A percentile compares a stretch with the other conserved stretches of the same genome.
These are phyloP conservation scores for Blastocystis sp. DNA, from an alignment of 352 stramenopile species.

Conservation along the genomic window DNA sequence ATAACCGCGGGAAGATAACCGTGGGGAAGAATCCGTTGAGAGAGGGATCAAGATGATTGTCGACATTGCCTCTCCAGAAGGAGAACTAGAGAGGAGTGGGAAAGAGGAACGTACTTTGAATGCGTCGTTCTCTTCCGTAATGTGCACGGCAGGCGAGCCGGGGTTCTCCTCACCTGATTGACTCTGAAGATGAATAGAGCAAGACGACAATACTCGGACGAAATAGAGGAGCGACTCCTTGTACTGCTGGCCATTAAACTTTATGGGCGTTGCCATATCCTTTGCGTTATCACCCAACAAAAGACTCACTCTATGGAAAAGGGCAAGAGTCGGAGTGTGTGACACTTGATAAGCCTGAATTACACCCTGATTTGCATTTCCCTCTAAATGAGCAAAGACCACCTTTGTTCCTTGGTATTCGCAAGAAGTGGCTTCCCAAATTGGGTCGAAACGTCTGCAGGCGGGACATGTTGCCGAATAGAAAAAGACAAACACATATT, in stretches of 20 bases:
- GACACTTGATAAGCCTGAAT: slow-evolving; percentile 6
- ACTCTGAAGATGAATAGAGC: not conserved
- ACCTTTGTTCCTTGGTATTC: not conserved
- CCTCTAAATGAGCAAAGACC: slow-evolving; percentile 37
- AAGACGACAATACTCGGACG: not conserved
- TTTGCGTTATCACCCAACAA: not conserved
- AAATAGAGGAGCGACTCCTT: slow-evolving; percentile 49
- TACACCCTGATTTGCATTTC: slow-evolving; percentile 49
- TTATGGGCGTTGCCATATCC: slow-evolving; percentile 43
- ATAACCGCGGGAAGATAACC: not conserved
- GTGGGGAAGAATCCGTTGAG: slow-evolving; percentile 57
- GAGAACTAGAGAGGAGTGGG: not conserved
- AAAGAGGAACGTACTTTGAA: not conserved
- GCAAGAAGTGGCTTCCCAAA: slow-evolving; percentile 25
- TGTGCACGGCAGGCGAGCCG: slow-evolving; percentile 32
- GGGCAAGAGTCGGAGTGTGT: slow-evolving; percentile 36
- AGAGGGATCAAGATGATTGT: slow-evolving; percentile 34
- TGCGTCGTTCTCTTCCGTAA: not conserved
- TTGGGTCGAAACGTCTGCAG: slow-evolving; percentile 43
- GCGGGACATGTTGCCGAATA: slow-evolving; percentile 54
- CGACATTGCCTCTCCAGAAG: slow-evolving; percentile 51
- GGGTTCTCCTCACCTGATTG: slow-evolving; percentile 4
- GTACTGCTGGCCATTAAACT: slow-evolving; percentile 27
- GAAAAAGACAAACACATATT: slow-evolving; percentile 58
- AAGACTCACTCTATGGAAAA: slow-evolving; percentile 8